phyloP scores from a whole-genome alignment of 106 monocot genomes.

The Dioscorea dumetorum region DNA sequence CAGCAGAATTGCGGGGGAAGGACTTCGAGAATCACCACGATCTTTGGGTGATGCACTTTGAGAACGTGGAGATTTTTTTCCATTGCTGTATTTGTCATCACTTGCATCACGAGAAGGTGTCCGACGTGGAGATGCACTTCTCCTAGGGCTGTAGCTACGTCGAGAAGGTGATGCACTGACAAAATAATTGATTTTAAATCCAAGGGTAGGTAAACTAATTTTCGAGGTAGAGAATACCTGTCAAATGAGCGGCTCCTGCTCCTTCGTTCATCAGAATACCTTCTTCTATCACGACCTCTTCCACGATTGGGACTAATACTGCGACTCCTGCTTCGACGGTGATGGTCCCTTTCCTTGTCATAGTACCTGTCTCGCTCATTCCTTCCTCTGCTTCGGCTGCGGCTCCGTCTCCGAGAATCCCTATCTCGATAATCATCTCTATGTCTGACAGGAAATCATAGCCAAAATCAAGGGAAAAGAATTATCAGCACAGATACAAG shows the following conservation, averaged over 20 bases:
- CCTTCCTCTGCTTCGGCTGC: slow-evolving; percentile 20
- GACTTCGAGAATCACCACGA: slow-evolving; percentile 6
- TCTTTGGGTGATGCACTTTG: slow-evolving; percentile 12
- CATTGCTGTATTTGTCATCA: not conserved
- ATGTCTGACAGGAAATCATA: slow-evolving; percentile 3
- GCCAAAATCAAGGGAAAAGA: not conserved
- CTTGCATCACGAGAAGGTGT: slow-evolving; percentile 4
- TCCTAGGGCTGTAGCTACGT: slow-evolving; percentile 17
- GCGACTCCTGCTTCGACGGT: slow-evolving; percentile 23
- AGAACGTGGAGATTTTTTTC: slow-evolving; percentile 8
- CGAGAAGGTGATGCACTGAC: slow-evolving; percentile 21
- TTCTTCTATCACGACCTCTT: slow-evolving; percentile 18
- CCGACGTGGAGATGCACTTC: slow-evolving; percentile 18
- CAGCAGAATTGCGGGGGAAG: slow-evolving; percentile 4
- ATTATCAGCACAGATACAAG: not conserved
- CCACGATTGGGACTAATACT: slow-evolving; percentile 18
- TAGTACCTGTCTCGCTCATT: slow-evolving; percentile 17
- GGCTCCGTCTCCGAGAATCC: slow-evolving; percentile 19
- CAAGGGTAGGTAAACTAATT: no score
- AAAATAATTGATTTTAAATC: not conserved
- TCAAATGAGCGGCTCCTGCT: slow-evolving; percentile 20
- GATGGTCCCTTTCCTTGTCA: slow-evolving; percentile 16
- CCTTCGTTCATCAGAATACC: slow-evolving; percentile 3
- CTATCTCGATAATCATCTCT: slow-evolving; percentile 21
- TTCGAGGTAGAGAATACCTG: slow-evolving; percentile 7